Percentiles rank a stretch among this genome's conserved stretches.
Conservation (phyloP, 2,329 filamentous ascomycete species). For the Aspergillaceae sp. region DNA sequence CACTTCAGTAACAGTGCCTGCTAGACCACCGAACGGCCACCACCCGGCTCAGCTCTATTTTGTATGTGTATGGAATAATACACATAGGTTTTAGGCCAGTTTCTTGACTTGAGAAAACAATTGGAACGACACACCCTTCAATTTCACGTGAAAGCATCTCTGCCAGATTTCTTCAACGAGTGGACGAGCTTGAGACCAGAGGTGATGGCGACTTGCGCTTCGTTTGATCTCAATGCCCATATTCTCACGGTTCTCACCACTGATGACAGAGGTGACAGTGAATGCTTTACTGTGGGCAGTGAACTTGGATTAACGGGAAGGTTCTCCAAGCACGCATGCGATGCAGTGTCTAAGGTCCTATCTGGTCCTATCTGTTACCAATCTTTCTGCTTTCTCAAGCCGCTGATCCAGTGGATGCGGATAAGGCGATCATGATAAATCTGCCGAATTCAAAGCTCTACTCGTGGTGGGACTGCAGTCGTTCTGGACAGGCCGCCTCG, state of each 20-base stretch:
- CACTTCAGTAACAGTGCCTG: no score
- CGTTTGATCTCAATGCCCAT: neutral
- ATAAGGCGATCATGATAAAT: neutral
- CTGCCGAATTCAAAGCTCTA: neutral
- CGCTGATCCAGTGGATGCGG: neutral
- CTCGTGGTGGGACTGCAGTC: neutral
- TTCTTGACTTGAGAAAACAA: neutral
- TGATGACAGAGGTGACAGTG: neutral
- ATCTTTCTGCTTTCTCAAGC: neutral
- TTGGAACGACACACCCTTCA: neutral
- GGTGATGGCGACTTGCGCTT: neutral
- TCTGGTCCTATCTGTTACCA: neutral
- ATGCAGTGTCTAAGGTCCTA: conserved; percentile 2
- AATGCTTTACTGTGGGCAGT: neutral
- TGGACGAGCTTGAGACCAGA: neutral
- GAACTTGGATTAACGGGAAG: conserved; percentile 2
- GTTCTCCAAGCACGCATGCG: conserved; percentile 1
- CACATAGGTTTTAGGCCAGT: neutral
- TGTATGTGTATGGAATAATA: no score
- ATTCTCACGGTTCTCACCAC: neutral
- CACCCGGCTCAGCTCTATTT: no score
- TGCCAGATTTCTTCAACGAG: neutral
- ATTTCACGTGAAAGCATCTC: neutral
- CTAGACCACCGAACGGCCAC: no score
- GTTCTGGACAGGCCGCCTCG: neutral